These are phyloP conservation scores for Proliferodiscus dingleyae DNA, from an alignment of 2,329 filamentous ascomycete species.

Conservation along the genomic window DNA sequence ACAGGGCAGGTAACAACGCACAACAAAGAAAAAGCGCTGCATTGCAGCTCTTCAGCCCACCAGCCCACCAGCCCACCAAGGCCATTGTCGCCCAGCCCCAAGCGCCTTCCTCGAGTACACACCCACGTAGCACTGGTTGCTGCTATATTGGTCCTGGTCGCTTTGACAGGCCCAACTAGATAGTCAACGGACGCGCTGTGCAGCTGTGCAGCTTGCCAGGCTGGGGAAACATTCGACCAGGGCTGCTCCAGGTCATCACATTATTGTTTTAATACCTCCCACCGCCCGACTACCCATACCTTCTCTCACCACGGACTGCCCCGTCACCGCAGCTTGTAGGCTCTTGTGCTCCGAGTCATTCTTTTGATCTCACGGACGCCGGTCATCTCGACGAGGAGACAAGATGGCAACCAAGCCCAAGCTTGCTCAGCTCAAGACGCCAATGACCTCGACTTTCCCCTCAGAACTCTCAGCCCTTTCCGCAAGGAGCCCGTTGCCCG, in stretches of 20 bases:
- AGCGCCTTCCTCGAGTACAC: conserved; percentile 6
- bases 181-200: conserved; percentile 20
- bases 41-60: conserved; percentile 12
- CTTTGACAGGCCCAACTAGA: conserved; percentile 10
- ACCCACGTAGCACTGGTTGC: conserved; percentile 27
- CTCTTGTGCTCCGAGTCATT: conserved; percentile 26
- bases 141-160: conserved; percentile 25
- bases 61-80: too few species aligned
- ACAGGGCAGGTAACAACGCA: neutral
- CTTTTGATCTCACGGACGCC: conserved; percentile 24
- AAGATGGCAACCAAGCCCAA: conserved; percentile 42
- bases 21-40: conserved; percentile 14
- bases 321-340: conserved; percentile 27
- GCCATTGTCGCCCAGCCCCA: conserved; percentile 8
- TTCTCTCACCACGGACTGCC: conserved; percentile 23
- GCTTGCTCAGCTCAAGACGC: conserved; percentile 58
- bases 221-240: conserved; percentile 17
- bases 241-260: conserved; percentile 15
- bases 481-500: conserved; percentile 64
- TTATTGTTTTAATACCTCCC: conserved; percentile 26
- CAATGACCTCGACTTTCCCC: conserved; percentile 57
- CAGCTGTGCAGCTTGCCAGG: conserved; percentile 12
- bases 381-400: conserved; percentile 20
- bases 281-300: conserved; percentile 13
- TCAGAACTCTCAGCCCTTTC: conserved; percentile 54